Base-by-base conservation (phyloP, 176 grass and related monocot species). In the Olyra latifolia region DNA sequence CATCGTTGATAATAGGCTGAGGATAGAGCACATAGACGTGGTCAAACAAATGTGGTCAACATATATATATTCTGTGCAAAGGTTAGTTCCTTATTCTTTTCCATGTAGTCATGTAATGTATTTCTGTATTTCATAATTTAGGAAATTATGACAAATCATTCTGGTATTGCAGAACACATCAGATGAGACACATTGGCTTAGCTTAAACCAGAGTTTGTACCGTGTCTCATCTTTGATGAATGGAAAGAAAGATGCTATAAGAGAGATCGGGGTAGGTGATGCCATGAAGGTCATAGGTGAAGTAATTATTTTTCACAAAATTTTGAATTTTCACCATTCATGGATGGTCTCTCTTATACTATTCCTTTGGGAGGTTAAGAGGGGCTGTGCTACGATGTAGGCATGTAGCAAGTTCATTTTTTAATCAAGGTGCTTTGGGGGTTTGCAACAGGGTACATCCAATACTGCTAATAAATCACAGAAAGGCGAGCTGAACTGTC, bases 11-110 rank as follows among this genome's bases (percentile, higher is more conserved):
- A 77, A 61, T 82, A 98, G 95, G 95, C 95, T 66, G 92, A 98
- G 80, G 95, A 98, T 87, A 98, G 95, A 89, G 92, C 95, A 80
- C 92, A 98, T 66, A 98, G 95, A 77, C 85, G 86, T 62, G 95
- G 95, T 47, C 95, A 94, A 89, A 92, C 69, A 62, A 98, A 94
- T 83, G 92, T 92, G 23, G 92, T 98, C 39, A 98, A 98, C 81
- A 91, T 98, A 89, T 98, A 98, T 77, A 92, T 98, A 80, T 98
- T 98, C 74, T 98, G 92, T 83, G 90, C 83, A 83, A 98, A 91
- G 92, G 95, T 98, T 84, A 72, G 78, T 60, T 83, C 63, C 17
- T 78, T 81, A 77, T 73, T 13, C 22, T 82, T 64, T 61, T 65
- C 10, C 17, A 30, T 80, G 61, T 66, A 75, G 39, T 50, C 48